Base-by-base conservation (phyloP, 768 basidiomycete species). In the Lactarius tabidus region DNA sequence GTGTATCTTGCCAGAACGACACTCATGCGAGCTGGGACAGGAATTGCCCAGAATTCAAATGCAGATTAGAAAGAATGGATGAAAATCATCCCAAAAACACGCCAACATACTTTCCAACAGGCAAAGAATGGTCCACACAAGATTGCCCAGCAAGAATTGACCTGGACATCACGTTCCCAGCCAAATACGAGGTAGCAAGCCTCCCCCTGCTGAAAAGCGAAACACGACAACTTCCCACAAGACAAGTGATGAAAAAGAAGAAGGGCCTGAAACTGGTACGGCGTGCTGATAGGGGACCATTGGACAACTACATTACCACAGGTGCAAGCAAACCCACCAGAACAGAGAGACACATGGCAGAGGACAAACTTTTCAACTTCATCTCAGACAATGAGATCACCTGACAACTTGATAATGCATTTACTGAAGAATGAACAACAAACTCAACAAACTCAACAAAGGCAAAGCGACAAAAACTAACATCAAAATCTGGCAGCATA, bases 21-120 rank as follows among this genome's bases (percentile, higher is more conserved):
- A 36, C 43, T 1, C 70, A 71, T 33, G 10, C 65, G 0, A 70
- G 68, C 31, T 59, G 58, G 14, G 28, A 62, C 39, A 38, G 67
- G 5, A 6, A 20, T 1, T 71, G 71, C 65, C 39, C 39, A 6
- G 39, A 39, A 39, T 39, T 39, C 39, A 17, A 5, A 6, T 17
- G 39, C 6, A 55, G 7, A 58, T 65, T 28, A 15, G 28, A 0
- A 14, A 6, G 6, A 14, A 39, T 67, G 0, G 57, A 72, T 28
- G n/a, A 43, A 6, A 12, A 59, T 2, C 36, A 48, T n/a, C 69
- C 65, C 0, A 68, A 72, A 41, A 72, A 72, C 23, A 1, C 3
- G 0, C 60, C 71, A 61, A 67, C 54, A 0, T 73, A 63, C 60
- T 74, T 65, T 65, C 71, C 69, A 0, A 73, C 61, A 0, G 54